A percentile compares a stretch with the other conserved stretches of the same genome.
phyloP scores from a whole-genome alignment of 2,329 filamentous ascomycete genomes.

The Talaromyces amestolkiae region DNA sequence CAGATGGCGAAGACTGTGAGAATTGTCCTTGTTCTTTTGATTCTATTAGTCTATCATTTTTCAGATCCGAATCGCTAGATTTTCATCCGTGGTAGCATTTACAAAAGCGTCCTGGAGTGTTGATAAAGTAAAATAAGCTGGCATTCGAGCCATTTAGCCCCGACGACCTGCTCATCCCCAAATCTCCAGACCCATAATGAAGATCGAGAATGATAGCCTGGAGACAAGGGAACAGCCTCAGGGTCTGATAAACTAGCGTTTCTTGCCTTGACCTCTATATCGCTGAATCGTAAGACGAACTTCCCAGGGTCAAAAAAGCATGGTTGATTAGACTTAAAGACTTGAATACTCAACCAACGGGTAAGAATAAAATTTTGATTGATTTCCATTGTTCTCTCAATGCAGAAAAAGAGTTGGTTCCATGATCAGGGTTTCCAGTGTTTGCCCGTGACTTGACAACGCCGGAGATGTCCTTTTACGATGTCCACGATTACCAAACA shows the following conservation, averaged over 20 bases:
- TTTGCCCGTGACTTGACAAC: background rate
- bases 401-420: background rate
- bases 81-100: background rate
- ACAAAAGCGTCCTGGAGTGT: background rate
- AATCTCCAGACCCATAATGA: background rate
- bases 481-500: no score
- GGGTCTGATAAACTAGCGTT: background rate
- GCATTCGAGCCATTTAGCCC: background rate
- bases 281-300: background rate
- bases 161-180: no score
- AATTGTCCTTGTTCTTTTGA: background rate
- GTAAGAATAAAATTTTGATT: background rate
- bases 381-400: background rate
- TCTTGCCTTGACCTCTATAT: background rate
- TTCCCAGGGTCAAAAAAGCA: background rate
- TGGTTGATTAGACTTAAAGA: background rate
- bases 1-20: background rate
- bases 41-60: background rate
- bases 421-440: no score
- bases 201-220: background rate
- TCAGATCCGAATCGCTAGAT: background rate
- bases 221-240: background rate
- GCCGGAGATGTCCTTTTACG: no score
- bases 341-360: background rate
- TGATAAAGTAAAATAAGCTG: background rate